phyloP scores from a whole-genome alignment of 441 rosid species.

The Rhodomyrtus psidioides region DNA sequence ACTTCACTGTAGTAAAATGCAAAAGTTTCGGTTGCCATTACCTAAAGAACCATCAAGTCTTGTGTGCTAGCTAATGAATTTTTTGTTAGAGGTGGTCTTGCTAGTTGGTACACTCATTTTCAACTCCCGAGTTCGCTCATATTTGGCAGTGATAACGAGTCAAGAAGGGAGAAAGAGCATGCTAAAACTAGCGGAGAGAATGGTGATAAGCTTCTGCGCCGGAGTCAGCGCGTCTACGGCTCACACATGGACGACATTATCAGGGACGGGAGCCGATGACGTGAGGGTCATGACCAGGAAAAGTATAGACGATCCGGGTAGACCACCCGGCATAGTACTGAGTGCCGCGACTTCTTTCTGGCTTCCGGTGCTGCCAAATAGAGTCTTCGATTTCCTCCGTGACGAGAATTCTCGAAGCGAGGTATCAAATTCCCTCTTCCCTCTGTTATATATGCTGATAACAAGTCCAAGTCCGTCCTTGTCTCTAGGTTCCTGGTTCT shows the following conservation, averaged over 20 bases:
- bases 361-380: conserved; percentile 64
- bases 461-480: not conserved
- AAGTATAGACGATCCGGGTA: conserved; percentile 72
- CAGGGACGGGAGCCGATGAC: conserved; percentile 64
- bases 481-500: not conserved
- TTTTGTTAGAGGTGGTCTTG: not conserved
- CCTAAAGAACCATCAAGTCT: not conserved
- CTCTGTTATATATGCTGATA: not conserved
- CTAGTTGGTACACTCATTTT: not conserved
- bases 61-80: not conserved
- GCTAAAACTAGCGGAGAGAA: conserved; percentile 74
- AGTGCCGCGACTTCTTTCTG: conserved; percentile 91
- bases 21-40: not conserved
- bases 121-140: not conserved
- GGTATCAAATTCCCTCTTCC: conserved; percentile 23
- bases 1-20: not conserved
- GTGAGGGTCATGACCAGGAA: conserved; percentile 74
- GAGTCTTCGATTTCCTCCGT: conserved; percentile 72
- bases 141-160: conserved; percentile 42
- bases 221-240: conserved; percentile 72
- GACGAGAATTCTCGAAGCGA: conserved; percentile 61
- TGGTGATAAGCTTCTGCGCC: conserved; percentile 66
- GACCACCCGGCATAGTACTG: conserved; percentile 75
- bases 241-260: conserved; percentile 54
- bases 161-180: conserved; percentile 63